Evolutionary conservation across 805 yeast species (phyloP).

Genomic region (Yarrowia osloensis): DNA sequence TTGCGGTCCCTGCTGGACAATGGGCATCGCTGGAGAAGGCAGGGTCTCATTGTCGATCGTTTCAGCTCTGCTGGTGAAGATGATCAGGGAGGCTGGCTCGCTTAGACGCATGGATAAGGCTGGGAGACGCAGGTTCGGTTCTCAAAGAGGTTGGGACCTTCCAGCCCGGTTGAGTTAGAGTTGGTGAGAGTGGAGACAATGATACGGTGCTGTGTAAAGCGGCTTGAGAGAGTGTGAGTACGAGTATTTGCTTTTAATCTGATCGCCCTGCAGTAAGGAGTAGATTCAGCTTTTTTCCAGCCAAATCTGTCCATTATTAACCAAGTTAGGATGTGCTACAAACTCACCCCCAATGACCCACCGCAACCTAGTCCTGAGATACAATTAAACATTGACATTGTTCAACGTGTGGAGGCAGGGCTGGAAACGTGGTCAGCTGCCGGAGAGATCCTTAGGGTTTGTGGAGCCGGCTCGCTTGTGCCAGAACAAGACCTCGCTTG

Average conservation of each 20-base stretch:
- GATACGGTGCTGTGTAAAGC: no score
- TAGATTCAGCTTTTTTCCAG: no score
- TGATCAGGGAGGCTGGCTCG: background rate
- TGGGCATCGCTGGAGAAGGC: background rate
- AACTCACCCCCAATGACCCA: no score
- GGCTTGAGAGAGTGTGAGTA: no score
- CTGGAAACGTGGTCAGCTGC: background rate
- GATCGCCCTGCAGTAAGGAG: no score
- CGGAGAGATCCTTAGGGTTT: no score
- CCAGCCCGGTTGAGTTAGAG: background rate
- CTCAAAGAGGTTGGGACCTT: background rate
- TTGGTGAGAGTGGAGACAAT: background rate
- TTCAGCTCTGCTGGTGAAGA: background rate
- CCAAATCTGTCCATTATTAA: no score
- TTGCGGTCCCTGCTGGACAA: no score
- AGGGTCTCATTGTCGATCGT: background rate
- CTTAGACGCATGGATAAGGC: constrained; percentile 16
- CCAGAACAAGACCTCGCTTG: no score
- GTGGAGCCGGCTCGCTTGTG: no score
- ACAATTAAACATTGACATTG: background rate
- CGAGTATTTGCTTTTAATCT: no score
- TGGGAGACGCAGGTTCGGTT: background rate
- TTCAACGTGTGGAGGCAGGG: background rate
- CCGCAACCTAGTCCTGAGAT: background rate
- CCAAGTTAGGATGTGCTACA: no score